Conservation (phyloP, 2,329 filamentous ascomycete species). For the Aaosphaeria arxii region DNA sequence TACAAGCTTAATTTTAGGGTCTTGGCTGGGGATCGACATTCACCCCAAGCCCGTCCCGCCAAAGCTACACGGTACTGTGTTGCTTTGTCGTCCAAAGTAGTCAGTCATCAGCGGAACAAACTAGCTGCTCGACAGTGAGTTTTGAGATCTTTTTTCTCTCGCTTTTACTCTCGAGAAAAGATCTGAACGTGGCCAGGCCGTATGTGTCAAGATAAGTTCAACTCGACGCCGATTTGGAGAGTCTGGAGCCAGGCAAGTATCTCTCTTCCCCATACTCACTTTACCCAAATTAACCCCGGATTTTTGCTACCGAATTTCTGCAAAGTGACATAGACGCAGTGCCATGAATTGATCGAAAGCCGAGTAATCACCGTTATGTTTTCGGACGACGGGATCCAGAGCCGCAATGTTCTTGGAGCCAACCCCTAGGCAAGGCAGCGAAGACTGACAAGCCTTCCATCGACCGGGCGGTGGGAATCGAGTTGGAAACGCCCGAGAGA, state of each 20-base stretch:
- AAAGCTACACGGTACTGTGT: background rate
- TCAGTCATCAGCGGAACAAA: background rate
- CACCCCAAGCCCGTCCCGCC: background rate
- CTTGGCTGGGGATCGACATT: background rate
- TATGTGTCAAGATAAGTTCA: conserved; percentile 4
- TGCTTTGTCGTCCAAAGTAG: conserved; percentile 1
- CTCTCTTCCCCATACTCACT: conserved; percentile 4
- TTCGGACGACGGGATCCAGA: conserved; percentile 6
- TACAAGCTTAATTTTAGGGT: conserved; percentile 7
- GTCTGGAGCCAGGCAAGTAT: background rate
- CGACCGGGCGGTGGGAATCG: conserved; percentile 7
- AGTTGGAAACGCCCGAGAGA: background rate
- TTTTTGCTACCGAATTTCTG: conserved; percentile 4
- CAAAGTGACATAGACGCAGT: background rate
- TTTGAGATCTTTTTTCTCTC: conserved; percentile 6
- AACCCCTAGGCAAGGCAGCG: background rate
- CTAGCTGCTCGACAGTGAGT: background rate
- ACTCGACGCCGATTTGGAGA: background rate
- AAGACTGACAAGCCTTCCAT: conserved; percentile 1
- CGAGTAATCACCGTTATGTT: conserved; percentile 1
- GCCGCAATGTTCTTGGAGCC: conserved; percentile 1
- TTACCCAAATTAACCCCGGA: conserved; percentile 8
- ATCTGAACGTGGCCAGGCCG: conserved; percentile 1
- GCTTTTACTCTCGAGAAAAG: conserved; percentile 3
- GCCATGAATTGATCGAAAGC: conserved; percentile 2